Evolutionary conservation across 23 red algal species (phyloP), one percentile per base, ranked within the genome.

Genomic region (Agarophyton chilense): DNA sequence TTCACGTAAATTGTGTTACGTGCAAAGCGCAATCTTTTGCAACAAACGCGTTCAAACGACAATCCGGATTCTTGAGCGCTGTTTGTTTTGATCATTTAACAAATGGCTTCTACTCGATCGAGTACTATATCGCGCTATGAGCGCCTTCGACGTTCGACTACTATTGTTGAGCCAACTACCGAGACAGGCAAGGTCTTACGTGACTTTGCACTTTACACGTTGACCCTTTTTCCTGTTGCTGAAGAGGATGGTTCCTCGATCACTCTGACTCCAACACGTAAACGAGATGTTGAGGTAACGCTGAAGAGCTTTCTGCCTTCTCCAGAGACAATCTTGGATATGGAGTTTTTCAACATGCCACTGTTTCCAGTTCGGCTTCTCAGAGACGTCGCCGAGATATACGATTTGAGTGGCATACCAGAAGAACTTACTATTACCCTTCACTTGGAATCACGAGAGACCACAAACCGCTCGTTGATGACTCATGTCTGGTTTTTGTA

Each of bases 1-100:
- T n/a, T n/a, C 56, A 61, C 56, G 19, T 61, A 10, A 17, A 61
- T 61, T 17, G 56, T 61, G 5, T 31, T 10, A 8, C 19, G 56
- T 61, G 56, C 7, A 22, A n/a, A 61, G 9, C 56, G 56, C 9
- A 61, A 61, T n/a, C n/a, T n/a, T 17, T 6, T 17, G 19, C 56
- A 61, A 17, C 56, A n/a, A 61, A n/a, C 56, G 56, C 56, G 56
- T 61, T 61, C 56, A 61, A 61, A 22, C 56, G 56, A 61, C 56
- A 61, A 61, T 61, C 56, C 19, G 56, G 56, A 61, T 61, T 61
- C 56, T 61, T 61, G 56, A 61, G 56, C 7, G 56, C 56, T 10
- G 56, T 61, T n/a, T 61, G 56, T n/a, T 61, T 6, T 61, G 56
- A 61, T n/a, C n/a, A n/a, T n/a, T n/a, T n/a, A 7, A 12, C 19